Evolutionary conservation across 1,139 yeast genomes (phyloP).

Genomic region (Candida smagusa): DNA sequence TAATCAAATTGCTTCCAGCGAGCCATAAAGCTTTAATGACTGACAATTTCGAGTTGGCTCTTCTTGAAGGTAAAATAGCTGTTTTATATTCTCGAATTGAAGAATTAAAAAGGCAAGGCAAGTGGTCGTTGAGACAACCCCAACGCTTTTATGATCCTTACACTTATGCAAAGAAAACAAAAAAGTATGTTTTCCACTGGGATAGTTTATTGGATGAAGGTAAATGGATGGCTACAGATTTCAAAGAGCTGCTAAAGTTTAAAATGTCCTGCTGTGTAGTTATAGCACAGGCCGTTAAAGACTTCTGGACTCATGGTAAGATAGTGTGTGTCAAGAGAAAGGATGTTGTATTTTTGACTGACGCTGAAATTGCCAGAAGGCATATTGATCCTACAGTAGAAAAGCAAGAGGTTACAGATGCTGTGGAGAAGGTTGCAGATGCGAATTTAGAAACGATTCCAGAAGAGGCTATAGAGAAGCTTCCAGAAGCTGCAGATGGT

Average conservation of each 20-base stretch:
- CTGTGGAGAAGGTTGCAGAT: slow-evolving; percentile 1
- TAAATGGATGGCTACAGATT: slow-evolving; percentile 82
- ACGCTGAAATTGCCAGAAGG: slow-evolving; percentile 1
- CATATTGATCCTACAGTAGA: slow-evolving; percentile 6
- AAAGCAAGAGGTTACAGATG: neutral
- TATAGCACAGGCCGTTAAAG: slow-evolving; percentile 69
- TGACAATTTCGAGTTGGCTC: slow-evolving; percentile 77
- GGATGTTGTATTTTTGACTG: slow-evolving; percentile 26
- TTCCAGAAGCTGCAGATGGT: neutral
- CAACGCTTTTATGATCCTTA: slow-evolving; percentile 68
- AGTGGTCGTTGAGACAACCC: slow-evolving; percentile 93
- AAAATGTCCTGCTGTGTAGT: slow-evolving; percentile 68
- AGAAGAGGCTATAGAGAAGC: neutral
- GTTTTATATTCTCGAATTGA: slow-evolving; percentile 92
- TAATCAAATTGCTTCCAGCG: slow-evolving; percentile 75
- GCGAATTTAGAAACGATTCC: slow-evolving; percentile 1
- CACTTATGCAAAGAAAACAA: slow-evolving; percentile 31
- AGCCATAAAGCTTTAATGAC: slow-evolving; percentile 86
- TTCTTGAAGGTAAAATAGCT: slow-evolving; percentile 90
- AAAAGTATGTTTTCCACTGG: slow-evolving; percentile 54
- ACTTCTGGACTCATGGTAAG: slow-evolving; percentile 77
- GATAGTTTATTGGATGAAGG: slow-evolving; percentile 74
- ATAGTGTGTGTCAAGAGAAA: slow-evolving; percentile 56
- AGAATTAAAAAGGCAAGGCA: slow-evolving; percentile 79
- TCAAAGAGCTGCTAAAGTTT: slow-evolving; percentile 65